Evolutionary conservation across 2,329 filamentous ascomycete genomes (phyloP).

Genomic region (Penicillium sp.): DNA sequence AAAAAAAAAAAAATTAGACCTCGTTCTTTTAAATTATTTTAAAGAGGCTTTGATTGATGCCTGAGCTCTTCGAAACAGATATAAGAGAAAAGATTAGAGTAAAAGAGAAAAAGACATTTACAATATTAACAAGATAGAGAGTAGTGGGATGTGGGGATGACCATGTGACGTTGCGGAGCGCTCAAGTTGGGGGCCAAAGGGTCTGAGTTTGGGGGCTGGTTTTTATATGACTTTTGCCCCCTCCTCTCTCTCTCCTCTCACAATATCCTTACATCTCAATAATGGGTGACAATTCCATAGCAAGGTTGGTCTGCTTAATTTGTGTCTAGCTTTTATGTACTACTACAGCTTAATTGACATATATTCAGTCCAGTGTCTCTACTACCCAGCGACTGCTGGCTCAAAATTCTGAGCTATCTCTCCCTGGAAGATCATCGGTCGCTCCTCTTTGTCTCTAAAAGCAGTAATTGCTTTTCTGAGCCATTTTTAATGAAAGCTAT

Average conservation of each 20-base stretch:
- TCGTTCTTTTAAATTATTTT: too few species aligned
- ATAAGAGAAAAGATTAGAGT: too few species aligned
- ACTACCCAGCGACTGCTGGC: slow-evolving; percentile 10
- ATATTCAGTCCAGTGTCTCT: slow-evolving; percentile 1
- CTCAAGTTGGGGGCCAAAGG: not conserved
- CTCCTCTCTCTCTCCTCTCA: not conserved
- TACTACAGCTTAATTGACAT: slow-evolving; percentile 4
- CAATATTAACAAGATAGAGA: not conserved
- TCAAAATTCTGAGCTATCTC: slow-evolving; percentile 7
- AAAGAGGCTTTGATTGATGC: too few species aligned
- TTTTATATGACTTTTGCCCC: not conserved
- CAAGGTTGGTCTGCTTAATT: not conserved
- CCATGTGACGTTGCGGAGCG: not conserved
- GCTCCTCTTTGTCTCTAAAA: slow-evolving; percentile 11
- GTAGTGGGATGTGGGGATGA: not conserved
- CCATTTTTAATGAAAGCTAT: slow-evolving; percentile 6
- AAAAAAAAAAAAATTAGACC: too few species aligned
- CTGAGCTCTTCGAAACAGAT: too few species aligned
- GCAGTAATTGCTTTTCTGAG: slow-evolving; percentile 5
- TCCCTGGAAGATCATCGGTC: slow-evolving; percentile 5
- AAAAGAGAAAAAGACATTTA: not conserved
- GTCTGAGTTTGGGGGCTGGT: not conserved
- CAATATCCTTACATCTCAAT: not conserved
- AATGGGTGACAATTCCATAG: not conserved
- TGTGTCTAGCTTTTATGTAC: not conserved